Percentiles rank a stretch among this genome's conserved stretches.
phyloP scores from a whole-genome alignment of 192 early-diverging fungal species.

The Gaertneriomyces sp. region DNA sequence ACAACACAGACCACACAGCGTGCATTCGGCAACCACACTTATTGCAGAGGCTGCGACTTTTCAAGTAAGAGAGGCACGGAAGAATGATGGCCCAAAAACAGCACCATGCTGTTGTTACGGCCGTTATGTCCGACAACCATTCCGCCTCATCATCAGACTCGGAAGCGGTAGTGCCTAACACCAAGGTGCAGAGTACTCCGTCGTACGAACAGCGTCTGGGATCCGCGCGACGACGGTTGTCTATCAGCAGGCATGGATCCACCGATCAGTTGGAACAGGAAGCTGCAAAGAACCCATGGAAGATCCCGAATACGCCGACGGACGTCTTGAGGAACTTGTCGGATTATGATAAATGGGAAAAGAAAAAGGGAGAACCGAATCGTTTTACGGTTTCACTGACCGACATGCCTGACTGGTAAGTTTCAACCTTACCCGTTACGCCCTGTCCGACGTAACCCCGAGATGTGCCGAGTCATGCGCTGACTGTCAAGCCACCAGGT shows the following conservation, averaged over 20 bases:
- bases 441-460: too few species aligned
- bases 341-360: conserved; percentile 9
- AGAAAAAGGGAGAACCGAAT: conserved; percentile 12
- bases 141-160: too few species aligned
- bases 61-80: too few species aligned
- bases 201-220: conserved; percentile 27
- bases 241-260: neutral
- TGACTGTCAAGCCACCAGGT: conserved; percentile 6
- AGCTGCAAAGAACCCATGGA: neutral
- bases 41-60: too few species aligned
- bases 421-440: neutral
- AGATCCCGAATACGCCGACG: conserved; percentile 14
- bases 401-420: conserved; percentile 40
- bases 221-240: conserved; percentile 16
- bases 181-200: neutral
- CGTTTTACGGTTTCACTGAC: conserved; percentile 17
- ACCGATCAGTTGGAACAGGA: neutral
- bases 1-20: too few species aligned
- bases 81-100: too few species aligned
- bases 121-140: too few species aligned
- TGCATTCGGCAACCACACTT: too few species aligned
- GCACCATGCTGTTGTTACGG: too few species aligned
- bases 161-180: too few species aligned
- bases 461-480: neutral
- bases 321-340: conserved; percentile 3